phyloP scores from a whole-genome alignment of 75 land plant genomes.

The Picea sitchensis region DNA sequence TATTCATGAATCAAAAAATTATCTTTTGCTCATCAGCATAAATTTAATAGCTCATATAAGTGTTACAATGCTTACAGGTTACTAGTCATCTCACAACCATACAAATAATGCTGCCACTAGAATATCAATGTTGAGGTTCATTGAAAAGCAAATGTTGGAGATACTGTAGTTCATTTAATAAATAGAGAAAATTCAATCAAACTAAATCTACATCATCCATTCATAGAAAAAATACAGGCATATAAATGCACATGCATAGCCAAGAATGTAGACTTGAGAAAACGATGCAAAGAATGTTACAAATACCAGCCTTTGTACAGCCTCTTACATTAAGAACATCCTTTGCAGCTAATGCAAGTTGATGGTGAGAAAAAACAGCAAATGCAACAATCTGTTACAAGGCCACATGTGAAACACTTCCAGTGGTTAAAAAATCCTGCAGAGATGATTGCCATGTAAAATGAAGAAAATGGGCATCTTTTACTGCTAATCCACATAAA shows the following conservation, averaged over 20 bases:
- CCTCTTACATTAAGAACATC: slow-evolving; percentile 60
- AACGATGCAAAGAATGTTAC: neutral
- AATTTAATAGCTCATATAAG: neutral
- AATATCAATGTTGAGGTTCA: neutral
- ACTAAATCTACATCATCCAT: neutral
- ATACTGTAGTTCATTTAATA: neutral
- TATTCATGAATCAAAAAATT: neutral
- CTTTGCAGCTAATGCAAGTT: slow-evolving; percentile 63
- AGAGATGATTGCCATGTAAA: neutral
- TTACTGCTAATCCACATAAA: neutral
- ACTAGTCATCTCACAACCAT: neutral
- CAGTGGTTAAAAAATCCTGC: neutral
- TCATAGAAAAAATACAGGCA: neutral
- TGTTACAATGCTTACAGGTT: neutral
- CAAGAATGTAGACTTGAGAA: neutral
- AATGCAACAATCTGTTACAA: slow-evolving; percentile 77
- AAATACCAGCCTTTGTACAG: neutral
- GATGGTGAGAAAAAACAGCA: slow-evolving; percentile 67
- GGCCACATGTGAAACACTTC: neutral
- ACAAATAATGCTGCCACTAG: neutral
- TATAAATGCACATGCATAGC: neutral
- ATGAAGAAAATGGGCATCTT: neutral
- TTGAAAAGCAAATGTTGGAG: neutral
- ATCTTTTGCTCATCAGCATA: neutral
- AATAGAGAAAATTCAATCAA: neutral